These are phyloP conservation scores for Macrolepiota albuminosa DNA, from an alignment of 768 basidiomycete genomes.

Conservation along the genomic window DNA sequence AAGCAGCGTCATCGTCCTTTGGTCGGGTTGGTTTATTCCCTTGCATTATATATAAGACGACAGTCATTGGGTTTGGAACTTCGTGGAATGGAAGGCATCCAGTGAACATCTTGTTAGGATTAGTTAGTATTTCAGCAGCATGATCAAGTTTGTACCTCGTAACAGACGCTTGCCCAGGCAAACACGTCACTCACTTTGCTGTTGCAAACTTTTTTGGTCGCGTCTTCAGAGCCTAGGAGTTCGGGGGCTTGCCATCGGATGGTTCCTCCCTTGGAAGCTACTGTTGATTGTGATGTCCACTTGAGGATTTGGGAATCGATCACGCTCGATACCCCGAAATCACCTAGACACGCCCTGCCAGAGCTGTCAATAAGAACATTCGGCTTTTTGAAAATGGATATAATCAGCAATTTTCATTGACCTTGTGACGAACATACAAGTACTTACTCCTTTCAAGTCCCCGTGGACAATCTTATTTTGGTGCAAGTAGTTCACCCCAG, in stretches of 20 bases:
- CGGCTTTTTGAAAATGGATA: conserved; percentile 1
- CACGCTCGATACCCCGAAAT: conserved; percentile 19
- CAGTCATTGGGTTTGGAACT: too few relatives aligned
- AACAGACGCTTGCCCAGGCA: conserved; percentile 9
- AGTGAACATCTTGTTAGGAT: background rate
- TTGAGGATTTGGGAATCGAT: background rate
- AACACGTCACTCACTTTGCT: background rate
- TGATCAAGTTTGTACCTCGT: background rate
- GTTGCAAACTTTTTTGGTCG: background rate
- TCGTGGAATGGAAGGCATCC: background rate
- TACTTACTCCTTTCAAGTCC: conserved; percentile 21
- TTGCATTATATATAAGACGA: background rate
- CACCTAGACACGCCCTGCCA: conserved; percentile 17
- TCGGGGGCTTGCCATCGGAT: background rate
- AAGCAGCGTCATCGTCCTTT: background rate
- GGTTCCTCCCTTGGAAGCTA: background rate
- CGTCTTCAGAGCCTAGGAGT: background rate
- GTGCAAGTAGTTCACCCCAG: conserved; percentile 17
- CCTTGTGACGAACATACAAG: background rate
- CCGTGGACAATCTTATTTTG: background rate
- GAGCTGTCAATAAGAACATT: conserved; percentile 18
- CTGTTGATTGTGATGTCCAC: background rate
- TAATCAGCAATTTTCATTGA: background rate
- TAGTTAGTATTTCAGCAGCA: background rate
- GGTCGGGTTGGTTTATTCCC: background rate